Evolutionary conservation across 768 basidiomycete species (phyloP).

Genomic region (Coprinopsis strossmayeri): DNA sequence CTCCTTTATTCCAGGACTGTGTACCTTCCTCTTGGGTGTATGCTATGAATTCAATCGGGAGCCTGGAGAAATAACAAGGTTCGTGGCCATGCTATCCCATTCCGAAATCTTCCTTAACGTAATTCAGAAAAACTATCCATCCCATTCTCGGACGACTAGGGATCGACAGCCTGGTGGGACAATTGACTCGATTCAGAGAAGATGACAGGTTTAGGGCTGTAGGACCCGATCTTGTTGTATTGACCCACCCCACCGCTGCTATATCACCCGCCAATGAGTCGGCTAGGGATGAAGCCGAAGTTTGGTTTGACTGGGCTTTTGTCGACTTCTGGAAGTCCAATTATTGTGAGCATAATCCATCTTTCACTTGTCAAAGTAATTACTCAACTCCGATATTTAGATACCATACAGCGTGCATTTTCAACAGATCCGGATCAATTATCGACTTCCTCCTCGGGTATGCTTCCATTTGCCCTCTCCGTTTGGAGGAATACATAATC

Average conservation of each 20-base stretch:
- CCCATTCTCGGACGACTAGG: slow-evolving; percentile 89
- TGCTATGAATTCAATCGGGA: slow-evolving; percentile 97
- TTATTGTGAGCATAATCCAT: slow-evolving; percentile 58
- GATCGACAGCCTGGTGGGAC: slow-evolving; percentile 80
- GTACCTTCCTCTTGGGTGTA: slow-evolving; percentile 84
- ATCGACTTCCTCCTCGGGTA: slow-evolving; percentile 50
- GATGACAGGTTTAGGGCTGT: slow-evolving; percentile 91
- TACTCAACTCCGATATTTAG: slow-evolving; percentile 29
- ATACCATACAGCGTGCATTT: slow-evolving; percentile 71
- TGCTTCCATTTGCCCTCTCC: slow-evolving; percentile 16
- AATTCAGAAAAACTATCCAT: slow-evolving; percentile 76
- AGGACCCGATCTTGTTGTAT: slow-evolving; percentile 77
- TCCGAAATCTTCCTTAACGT: too few relatives aligned
- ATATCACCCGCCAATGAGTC: slow-evolving; percentile 28
- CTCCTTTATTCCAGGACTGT: slow-evolving; percentile 81
- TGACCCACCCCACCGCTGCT: slow-evolving; percentile 38
- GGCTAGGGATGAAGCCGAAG: slow-evolving; percentile 64
- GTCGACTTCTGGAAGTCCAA: slow-evolving; percentile 99
- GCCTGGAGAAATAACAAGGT: slow-evolving; percentile 94
- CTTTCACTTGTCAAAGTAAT: background rate
- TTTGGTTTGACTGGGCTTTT: slow-evolving; percentile 99
- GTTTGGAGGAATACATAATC: background rate
- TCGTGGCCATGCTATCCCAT: slow-evolving; percentile 17
- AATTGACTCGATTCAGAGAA: slow-evolving; percentile 83
- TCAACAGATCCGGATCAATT: slow-evolving; percentile 61